Evolutionary conservation across 1,139 yeast species (phyloP), one percentile per base, ranked within the genome.

Genomic region (Debaryomyces udenii): DNA sequence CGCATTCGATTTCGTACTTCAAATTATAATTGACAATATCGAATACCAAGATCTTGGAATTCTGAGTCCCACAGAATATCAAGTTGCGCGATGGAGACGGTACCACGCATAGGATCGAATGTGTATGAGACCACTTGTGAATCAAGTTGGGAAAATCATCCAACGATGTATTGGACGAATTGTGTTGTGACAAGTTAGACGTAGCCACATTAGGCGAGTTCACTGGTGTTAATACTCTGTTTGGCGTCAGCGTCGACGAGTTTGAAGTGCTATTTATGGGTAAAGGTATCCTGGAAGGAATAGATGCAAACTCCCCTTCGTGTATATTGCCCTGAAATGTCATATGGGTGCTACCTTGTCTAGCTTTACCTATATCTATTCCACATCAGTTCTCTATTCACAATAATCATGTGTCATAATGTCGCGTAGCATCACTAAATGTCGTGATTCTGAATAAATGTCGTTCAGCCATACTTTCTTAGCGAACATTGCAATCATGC

Each of bases 51-150:
- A 93, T 85, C 52, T 79, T 79, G n/a, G 95, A 87, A 53, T 86
- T 87, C 53, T 91, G 96, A 1, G 97, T 88, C n/a, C 99, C 99
- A 44, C 96, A 94, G 58, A 86, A 86, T 13, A 93, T 55, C 31
- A 83, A 65, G 31, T 77, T 70, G 43, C 76, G 75, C 23, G 62
- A 61, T 0, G 86, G 84, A 23, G 85, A 81, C 6, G 86, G 77
- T 5, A 86, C 81, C 20, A 88, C 80, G 37, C 96, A 84, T n/a
- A 93, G 74, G 18, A 91, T 84, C 1, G 95, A 83, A 50, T 80
- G 82, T 2, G 76, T 66, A 48, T 81, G 83, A 17, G 78, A 74
- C 98, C 98, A 91, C 53, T 78, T 74, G 59, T 90, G 97, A 3
- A 87, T 63, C 33, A 66, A 49, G 26, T 50, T 48, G 3, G 66